Conservation (phyloP, 768 basidiomycete genomes). For the Mycena indigotica region DNA sequence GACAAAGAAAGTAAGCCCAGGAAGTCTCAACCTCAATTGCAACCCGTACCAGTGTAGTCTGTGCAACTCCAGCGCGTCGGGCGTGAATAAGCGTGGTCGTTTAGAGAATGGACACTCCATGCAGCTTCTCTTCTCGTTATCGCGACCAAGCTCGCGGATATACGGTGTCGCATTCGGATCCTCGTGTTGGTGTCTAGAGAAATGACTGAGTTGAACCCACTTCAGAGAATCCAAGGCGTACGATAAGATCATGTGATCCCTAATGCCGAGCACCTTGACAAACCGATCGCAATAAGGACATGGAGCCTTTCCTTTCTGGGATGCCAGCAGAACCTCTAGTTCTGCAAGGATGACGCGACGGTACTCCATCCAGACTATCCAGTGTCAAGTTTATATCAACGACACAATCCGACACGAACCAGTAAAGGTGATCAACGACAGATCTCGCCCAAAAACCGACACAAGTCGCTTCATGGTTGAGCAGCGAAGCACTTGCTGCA, state of each 20-base stretch:
- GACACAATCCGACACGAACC: background rate
- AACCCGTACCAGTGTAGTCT: background rate
- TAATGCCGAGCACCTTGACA: background rate
- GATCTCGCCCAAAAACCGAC: background rate
- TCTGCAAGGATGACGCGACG: background rate
- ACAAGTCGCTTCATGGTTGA: background rate
- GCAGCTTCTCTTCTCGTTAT: background rate
- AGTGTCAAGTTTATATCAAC: background rate
- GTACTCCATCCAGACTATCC: slow-evolving; percentile 6
- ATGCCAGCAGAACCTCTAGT: background rate
- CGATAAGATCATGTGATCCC: slow-evolving; percentile 6
- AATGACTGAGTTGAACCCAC: no score
- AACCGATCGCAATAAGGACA: slow-evolving; percentile 6
- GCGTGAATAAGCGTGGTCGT: background rate
- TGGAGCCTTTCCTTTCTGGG: background rate
- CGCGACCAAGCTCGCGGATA: background rate
- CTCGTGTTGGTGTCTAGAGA: slow-evolving; percentile 1
- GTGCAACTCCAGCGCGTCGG: background rate
- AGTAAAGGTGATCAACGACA: slow-evolving; percentile 1
- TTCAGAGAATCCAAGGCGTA: no score
- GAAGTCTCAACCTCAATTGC: no score
- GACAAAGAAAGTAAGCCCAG: no score
- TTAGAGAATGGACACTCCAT: background rate
- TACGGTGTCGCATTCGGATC: background rate
- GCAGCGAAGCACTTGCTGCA: slow-evolving; percentile 5